These are phyloP conservation scores for Lagerstroemia speciosa DNA, from an alignment of 345 rosid species.

Conservation along the genomic window DNA sequence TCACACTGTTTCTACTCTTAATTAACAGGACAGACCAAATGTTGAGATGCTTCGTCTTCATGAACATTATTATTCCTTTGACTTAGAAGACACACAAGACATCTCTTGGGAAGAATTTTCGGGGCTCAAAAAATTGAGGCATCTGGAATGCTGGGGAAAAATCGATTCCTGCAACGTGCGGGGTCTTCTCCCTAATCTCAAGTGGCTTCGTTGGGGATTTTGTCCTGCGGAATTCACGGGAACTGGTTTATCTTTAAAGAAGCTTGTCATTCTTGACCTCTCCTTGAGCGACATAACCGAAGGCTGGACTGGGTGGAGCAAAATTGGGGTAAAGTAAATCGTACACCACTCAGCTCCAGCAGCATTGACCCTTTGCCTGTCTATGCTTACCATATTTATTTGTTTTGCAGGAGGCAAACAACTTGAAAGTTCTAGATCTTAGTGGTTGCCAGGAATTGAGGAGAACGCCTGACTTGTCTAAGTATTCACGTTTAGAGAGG, in stretches of 20 bases:
- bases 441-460: neutral
- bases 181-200: no score
- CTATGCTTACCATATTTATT: neutral
- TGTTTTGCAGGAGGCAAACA: neutral
- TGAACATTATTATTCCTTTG: neutral
- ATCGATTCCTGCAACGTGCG: neutral
- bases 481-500: neutral
- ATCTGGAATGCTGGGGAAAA: neutral
- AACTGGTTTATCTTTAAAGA: neutral
- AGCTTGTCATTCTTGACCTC: slow-evolving; percentile 3
- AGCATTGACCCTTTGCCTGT: no score
- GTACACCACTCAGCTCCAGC: no score
- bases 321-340: neutral
- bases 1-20: no score
- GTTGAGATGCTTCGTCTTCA: neutral
- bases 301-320: slow-evolving; percentile 1
- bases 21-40: neutral
- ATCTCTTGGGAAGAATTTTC: neutral
- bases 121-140: neutral
- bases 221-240: no score
- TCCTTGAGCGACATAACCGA: neutral
- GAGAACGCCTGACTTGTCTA: neutral
- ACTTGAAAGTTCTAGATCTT: slow-evolving; percentile 3
- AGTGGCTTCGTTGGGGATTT: no score
- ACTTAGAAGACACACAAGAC: neutral